Base-by-base conservation (phyloP, 2,329 filamentous ascomycete genomes). In the Trichoderma sp. region DNA sequence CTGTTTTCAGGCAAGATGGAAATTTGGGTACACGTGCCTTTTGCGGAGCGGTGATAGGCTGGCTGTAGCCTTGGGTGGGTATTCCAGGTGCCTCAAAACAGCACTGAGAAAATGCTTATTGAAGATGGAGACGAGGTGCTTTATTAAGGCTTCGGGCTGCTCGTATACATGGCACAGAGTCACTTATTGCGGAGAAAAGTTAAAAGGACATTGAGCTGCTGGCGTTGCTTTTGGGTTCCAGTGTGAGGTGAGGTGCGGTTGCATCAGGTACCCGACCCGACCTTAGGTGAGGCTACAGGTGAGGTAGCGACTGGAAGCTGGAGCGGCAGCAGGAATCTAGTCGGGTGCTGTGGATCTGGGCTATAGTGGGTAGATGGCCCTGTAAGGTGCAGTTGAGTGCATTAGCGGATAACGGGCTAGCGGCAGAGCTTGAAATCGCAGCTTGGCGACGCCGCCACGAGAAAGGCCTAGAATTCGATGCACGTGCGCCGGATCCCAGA, bases 11-110 rank as follows among this genome's bases (percentile, higher is more conserved):
- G 10, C 17, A 50, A 12, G 21, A n/a, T n/a, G 15, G 3, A 34
- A 48, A n/a, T 19, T 2, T 2, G 39, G n/a, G 26, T 9, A 14
- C 59, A 51, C 59, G 59, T 62, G 59, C 48, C 24, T 26, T 17
- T n/a, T 54, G 54, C 39, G 14, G 24, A 41, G 48, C 15, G 41
- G 7, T 54, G 59, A 62, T 62, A 62, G 59, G 59, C 48, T 45
- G 34, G 34, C 34, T 24, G 21, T 24, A 24, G 3, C 21, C 21
- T 24, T 24, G 21, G 21, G 21, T 24, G 21, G 21, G 21, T 24
- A 24, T 24, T 3, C 21, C 21, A 24, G 21, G 21, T 24, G 21
- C 21, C 21, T 24, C 21, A 24, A 24, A 51, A 51, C 47, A 24
- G 47, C 58, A 43, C 21, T 39, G 34, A 10, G 10, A 1, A 14